Percentiles rank a stretch among this genome's conserved stretches.
Evolutionary conservation across 371 early-diverging fungal species (phyloP).

Genomic region (Mortierella sp.): DNA sequence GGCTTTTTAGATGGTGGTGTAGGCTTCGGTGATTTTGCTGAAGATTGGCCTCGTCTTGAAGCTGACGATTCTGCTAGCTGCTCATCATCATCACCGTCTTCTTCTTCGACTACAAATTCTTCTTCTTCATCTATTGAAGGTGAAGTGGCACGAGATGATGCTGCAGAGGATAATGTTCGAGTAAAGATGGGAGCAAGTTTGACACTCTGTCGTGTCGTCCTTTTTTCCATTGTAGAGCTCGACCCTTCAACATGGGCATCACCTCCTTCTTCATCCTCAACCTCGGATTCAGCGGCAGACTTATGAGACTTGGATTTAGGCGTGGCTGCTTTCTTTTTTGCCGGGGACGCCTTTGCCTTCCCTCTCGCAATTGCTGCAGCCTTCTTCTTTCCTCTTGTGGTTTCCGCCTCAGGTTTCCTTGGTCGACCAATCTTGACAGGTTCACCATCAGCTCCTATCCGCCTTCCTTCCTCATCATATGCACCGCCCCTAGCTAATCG

Average conservation of each 20-base stretch:
- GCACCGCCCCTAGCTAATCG: conserved; percentile 8
- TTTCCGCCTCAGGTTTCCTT: conserved; percentile 11
- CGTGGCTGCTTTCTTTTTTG: not conserved
- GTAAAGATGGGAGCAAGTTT: conserved; percentile 16
- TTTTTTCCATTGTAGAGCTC: not conserved
- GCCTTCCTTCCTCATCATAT: conserved; percentile 1
- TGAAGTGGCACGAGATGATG: not conserved
- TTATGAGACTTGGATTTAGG: not conserved
- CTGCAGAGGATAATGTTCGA: not conserved
- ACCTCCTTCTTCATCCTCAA: not conserved
- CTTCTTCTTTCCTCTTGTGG: conserved; percentile 12
- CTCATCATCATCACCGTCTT: conserved; percentile 10
- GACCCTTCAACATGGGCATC: not conserved
- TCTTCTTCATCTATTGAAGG: not conserved
- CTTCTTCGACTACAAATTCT: not conserved
- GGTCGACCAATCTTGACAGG: conserved; percentile 25
- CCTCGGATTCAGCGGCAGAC: no score
- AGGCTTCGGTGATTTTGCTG: not conserved
- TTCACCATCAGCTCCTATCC: conserved; percentile 11
- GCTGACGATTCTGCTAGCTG: conserved; percentile 1
- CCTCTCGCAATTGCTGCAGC: no score
- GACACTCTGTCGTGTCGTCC: not conserved
- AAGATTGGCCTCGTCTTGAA: not conserved
- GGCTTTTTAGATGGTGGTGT: not conserved
- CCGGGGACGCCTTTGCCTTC: conserved; percentile 8